Base-by-base conservation (phyloP, 768 basidiomycete genomes). In the Lentinula sp. region DNA sequence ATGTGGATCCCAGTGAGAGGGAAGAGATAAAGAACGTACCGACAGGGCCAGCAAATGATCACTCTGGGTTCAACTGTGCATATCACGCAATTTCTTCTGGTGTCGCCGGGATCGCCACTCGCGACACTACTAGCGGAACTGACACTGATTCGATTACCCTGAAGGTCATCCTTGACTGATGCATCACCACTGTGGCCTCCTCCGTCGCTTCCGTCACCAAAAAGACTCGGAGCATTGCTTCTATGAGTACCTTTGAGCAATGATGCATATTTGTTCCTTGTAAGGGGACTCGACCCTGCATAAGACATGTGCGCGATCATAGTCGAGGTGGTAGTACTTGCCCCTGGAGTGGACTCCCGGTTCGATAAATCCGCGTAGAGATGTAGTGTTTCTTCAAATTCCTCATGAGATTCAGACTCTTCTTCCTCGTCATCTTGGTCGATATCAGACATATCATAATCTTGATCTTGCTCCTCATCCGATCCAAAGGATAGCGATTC, bases 41-140 rank as follows among this genome's bases (percentile, higher is more conserved):
- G 82, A 70, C 90, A 91, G n/a, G 90, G 90, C 90, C 90, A 92
- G 66, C 88, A 91, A 55, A 92, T 88, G 61, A 92, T 81, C 67
- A 88, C 83, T 53, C 90, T 74, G 32, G 79, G 74, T 60, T 86
- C 86, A n/a, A 75, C 74, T 32, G 85, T 88, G 65, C 90, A 92
- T 53, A 92, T 80, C 5, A 92, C 89, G 67, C 90, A 92, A 60
- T 72, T 71, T 61, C 70, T 62, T 35, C 53, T 68, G 50, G 64
- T 35, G n/a, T 73, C 67, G 58, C 66, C 62, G 37, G 54, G 32
- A 9, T 51, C 36, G 35, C 48, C 62, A 33, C 46, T 57, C 28
- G 28, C 28, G 28, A 28, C 28, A 28, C 28, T 3, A 28, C 28
- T 28, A 57, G 58, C 43, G 15, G 15, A n/a, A 23, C 9, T 8